A percentile compares a stretch with the other conserved stretches of the same genome.
These are phyloP conservation scores for Cantharellus anzutake DNA, from an alignment of 768 basidiomycete genomes.

Conservation along the genomic window DNA sequence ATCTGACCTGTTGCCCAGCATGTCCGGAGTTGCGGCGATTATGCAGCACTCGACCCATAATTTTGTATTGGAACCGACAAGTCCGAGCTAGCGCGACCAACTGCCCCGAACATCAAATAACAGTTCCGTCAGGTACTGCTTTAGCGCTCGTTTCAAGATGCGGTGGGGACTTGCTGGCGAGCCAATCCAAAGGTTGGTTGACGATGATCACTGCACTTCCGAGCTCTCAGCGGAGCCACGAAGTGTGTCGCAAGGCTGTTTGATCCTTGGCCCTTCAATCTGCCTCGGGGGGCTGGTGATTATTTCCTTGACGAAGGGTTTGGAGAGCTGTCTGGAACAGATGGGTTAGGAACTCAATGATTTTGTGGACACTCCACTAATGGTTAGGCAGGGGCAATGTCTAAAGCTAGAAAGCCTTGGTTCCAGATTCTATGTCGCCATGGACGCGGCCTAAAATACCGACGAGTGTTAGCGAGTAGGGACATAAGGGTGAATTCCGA, in stretches of 20 bases:
- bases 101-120: conserved; percentile 73
- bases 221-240: background rate
- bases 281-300: too few species aligned
- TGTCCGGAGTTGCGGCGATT: background rate
- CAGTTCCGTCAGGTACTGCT: conserved; percentile 67
- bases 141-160: conserved; percentile 18
- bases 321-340: too few species aligned
- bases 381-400: conserved; percentile 12
- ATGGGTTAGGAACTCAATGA: too few species aligned
- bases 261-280: too few species aligned
- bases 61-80: background rate
- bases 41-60: background rate
- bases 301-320: too few species aligned
- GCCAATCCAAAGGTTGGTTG: background rate
- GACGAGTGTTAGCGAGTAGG: conserved; percentile 11
- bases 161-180: too few species aligned
- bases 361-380: too few species aligned
- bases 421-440: background rate
- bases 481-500: conserved; percentile 8
- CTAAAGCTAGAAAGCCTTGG: background rate
- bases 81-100: conserved; percentile 26
- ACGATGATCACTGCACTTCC: background rate
- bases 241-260: background rate
- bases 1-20: too few species aligned
- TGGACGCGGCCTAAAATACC: conserved; percentile 8